A percentile compares a stretch with the other conserved stretches of the same genome.
phyloP scores from a whole-genome alignment of 345 rosid genomes.

The Physaria fendleri region DNA sequence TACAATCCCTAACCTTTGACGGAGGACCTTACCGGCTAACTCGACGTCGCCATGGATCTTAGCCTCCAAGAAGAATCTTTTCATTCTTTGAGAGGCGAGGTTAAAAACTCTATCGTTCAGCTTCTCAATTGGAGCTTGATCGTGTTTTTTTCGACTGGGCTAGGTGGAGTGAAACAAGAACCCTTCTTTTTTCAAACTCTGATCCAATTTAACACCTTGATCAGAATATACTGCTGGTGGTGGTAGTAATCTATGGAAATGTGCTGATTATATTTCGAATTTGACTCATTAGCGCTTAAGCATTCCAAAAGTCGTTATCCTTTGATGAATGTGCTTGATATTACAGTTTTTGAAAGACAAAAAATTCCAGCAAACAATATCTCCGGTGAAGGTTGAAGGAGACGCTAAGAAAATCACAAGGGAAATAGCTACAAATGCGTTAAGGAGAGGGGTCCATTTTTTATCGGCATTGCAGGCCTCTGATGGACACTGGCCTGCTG shows the following conservation, averaged over 20 bases:
- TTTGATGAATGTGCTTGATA: too few relatives aligned
- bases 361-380: constrained; percentile 42
- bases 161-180: not conserved
- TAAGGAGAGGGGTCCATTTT: constrained; percentile 41
- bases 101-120: not conserved
- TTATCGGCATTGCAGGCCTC: constrained; percentile 53
- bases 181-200: not conserved
- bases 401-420: constrained; percentile 37
- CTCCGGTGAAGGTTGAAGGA: constrained; percentile 41
- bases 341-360: constrained; percentile 52
- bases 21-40: not conserved
- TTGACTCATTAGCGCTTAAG: not conserved
- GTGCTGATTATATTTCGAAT: not conserved
- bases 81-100: not conserved
- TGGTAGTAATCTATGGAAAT: too few relatives aligned
- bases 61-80: not conserved
- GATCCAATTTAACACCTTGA: too few relatives aligned
- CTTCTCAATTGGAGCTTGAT: not conserved
- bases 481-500: constrained; percentile 69
- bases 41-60: not conserved
- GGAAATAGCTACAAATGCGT: constrained; percentile 41
- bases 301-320: too few relatives aligned
- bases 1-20: not conserved
- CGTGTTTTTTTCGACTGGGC: not conserved
- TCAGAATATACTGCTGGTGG: too few relatives aligned